Evolutionary conservation across 75 land plant species (phyloP).

Genomic region (Pinus taeda): DNA sequence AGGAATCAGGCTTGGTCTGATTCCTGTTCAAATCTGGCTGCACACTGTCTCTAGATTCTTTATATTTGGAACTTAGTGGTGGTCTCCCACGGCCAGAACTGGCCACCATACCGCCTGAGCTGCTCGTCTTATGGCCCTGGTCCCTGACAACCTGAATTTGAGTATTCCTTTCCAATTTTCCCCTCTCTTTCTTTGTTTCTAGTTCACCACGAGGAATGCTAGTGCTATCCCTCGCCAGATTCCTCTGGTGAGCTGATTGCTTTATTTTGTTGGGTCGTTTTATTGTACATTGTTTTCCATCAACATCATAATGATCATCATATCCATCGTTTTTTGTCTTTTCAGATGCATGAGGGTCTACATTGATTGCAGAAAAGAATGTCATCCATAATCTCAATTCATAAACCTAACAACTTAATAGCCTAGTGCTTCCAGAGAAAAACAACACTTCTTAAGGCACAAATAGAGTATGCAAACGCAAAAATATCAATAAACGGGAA

Average conservation of each 20-base stretch:
- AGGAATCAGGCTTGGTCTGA: conserved; percentile 4
- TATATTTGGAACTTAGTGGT: conserved; percentile 6
- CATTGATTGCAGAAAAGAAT: too few species aligned
- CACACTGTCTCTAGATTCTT: background rate
- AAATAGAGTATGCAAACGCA: background rate
- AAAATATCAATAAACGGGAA: background rate
- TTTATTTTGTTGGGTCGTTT: background rate
- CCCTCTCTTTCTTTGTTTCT: background rate
- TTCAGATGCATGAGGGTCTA: too few species aligned
- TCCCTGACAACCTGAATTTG: background rate
- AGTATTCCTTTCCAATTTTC: background rate
- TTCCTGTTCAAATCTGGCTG: conserved; percentile 12
- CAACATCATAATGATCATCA: background rate
- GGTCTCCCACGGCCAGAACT: conserved; percentile 26
- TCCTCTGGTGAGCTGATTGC: background rate
- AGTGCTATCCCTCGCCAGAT: background rate
- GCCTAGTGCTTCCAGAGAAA: too few species aligned
- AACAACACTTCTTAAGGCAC: background rate
- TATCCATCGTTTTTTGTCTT: background rate
- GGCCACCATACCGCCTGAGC: background rate
- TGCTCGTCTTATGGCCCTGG: background rate
- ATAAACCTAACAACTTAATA: too few species aligned
- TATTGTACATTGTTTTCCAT: background rate
- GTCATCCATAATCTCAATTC: too few species aligned
- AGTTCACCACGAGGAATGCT: background rate